Percentiles rank a stretch among this genome's conserved stretches.
Evolutionary conservation across 768 basidiomycete genomes (phyloP).

Genomic region (Stropharia rugosoannulata): DNA sequence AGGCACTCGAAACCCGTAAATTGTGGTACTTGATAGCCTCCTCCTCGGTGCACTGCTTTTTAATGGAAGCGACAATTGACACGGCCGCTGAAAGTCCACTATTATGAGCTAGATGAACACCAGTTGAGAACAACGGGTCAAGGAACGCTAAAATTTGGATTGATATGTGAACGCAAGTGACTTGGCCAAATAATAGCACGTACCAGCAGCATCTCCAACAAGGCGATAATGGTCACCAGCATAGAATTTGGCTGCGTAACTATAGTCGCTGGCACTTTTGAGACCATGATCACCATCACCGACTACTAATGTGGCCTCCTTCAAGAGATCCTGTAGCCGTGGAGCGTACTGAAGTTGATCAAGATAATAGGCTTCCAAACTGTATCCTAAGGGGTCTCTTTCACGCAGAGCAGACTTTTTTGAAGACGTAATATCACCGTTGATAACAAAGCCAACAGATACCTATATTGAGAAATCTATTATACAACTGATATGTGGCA

Average conservation of each 20-base stretch:
- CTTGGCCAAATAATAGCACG: conserved; percentile 2
- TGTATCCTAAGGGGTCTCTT: not conserved
- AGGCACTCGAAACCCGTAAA: conserved; percentile 29
- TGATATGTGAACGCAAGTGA: not conserved
- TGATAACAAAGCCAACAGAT: conserved; percentile 57
- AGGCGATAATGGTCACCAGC: conserved; percentile 34
- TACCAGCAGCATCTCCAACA: conserved; percentile 42
- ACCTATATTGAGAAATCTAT: not conserved
- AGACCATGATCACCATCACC: conserved; percentile 8
- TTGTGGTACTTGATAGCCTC: conserved; percentile 32
- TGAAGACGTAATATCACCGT: conserved; percentile 24
- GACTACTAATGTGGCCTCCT: conserved; percentile 19
- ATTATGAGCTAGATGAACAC: conserved; percentile 41
- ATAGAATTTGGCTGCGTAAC: conserved; percentile 32
- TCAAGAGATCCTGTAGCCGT: conserved; percentile 28
- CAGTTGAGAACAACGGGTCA: conserved; percentile 46
- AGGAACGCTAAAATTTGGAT: conserved; percentile 34
- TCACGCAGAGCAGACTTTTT: not conserved
- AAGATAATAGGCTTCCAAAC: conserved; percentile 36
- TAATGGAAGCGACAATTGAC: conserved; percentile 35
- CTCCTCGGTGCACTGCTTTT: conserved; percentile 27
- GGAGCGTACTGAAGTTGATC: conserved; percentile 31
- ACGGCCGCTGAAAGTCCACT: conserved; percentile 38
- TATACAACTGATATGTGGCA: not conserved
- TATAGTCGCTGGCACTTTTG: conserved; percentile 36